Base-by-base conservation (phyloP, 306 rosid genomes). In the Quercus parvula region DNA sequence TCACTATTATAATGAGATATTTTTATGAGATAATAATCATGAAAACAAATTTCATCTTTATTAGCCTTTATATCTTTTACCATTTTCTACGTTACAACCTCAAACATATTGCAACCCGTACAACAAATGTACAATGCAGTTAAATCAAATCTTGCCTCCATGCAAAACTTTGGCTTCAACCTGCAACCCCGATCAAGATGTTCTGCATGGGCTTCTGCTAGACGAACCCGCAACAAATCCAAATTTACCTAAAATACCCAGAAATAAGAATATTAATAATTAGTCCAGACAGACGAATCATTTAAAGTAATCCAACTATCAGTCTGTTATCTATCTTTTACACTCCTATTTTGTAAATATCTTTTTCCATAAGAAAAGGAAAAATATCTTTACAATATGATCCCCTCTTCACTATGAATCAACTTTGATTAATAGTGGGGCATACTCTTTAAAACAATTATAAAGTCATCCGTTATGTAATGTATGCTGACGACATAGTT, bases 101-200 rank as follows among this genome's bases (percentile, higher is more conserved):
- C 98, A 62, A 94, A 90, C 81, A 93, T 86, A 56, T 81, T 86
- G 77, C 98, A 94, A 64, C 78, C 89, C 49, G 78, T 76, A 80
- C 98, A 90, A 67, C 86, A 72, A 85, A 91, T 78, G 82, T 94
- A 92, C 61, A 94, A 71, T 35, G 97, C 97, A 70, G 92, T 94
- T 81, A 94, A 86, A 79, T 74, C 86, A 84, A 94, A 94, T 81
- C 81, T 85, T 46, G 90, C 83, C 88, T 86, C 84, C 3, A 90
- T 7, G 85, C 94, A 81, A 79, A 94, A 94, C 71, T 64, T 72
- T 57, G 98, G 98, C 74, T 80, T 91, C 89, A 84, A 74, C 71
- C 76, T 82, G 81, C 97, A 94, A 52, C 95, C 95, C 54, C 82
- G 89, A 78, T 90, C 92, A 70, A 94, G 84, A 91, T 94, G 98